A percentile compares a stretch with the other conserved stretches of the same genome.
Conservation (phyloP, 2,329 filamentous ascomycete genomes). For the Fusarium cyanostomum region DNA sequence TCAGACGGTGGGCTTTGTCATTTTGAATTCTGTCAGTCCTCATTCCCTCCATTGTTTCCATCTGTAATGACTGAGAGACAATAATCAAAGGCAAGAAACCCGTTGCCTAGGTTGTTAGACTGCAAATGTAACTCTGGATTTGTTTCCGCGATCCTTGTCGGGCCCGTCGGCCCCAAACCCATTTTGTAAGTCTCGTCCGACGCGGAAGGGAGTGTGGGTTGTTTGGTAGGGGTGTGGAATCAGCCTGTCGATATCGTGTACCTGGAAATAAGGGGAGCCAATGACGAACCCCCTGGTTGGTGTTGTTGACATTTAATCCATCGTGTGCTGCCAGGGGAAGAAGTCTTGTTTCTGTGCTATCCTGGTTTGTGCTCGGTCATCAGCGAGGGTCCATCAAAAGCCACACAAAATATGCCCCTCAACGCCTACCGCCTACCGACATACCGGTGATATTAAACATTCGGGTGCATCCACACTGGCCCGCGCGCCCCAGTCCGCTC, state of each 20-base stretch:
- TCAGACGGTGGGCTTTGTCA: slow-evolving; percentile 23
- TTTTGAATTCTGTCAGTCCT: slow-evolving; percentile 5
- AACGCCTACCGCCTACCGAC: slow-evolving; percentile 20
- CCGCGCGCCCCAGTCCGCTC: slow-evolving; percentile 14
- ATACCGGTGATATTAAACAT: slow-evolving; percentile 29
- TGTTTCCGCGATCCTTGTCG: slow-evolving; percentile 40
- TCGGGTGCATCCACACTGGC: slow-evolving; percentile 17
- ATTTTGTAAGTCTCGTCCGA: slow-evolving; percentile 42
- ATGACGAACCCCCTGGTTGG: slow-evolving; percentile 23
- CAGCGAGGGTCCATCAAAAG: slow-evolving; percentile 26
- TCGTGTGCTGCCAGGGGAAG: slow-evolving; percentile 14
- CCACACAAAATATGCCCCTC: slow-evolving; percentile 16
- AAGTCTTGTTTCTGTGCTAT: slow-evolving; percentile 28
- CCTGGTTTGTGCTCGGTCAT: slow-evolving; percentile 29
- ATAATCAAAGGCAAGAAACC: slow-evolving; percentile 29
- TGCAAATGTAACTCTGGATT: slow-evolving; percentile 34
- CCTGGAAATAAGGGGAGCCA: slow-evolving; percentile 33
- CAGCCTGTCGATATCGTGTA: slow-evolving; percentile 26
- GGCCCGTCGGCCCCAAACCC: slow-evolving; percentile 33
- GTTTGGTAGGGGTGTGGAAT: slow-evolving; percentile 35
- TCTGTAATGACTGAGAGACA: slow-evolving; percentile 27
- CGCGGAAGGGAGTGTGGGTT: slow-evolving; percentile 34
- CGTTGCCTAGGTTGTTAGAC: slow-evolving; percentile 29
- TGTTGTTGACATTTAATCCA: slow-evolving; percentile 33
- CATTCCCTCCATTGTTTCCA: slow-evolving; percentile 17